Evolutionary conservation across 2,329 filamentous ascomycete genomes (phyloP).

Genomic region (Ustulina deusta): DNA sequence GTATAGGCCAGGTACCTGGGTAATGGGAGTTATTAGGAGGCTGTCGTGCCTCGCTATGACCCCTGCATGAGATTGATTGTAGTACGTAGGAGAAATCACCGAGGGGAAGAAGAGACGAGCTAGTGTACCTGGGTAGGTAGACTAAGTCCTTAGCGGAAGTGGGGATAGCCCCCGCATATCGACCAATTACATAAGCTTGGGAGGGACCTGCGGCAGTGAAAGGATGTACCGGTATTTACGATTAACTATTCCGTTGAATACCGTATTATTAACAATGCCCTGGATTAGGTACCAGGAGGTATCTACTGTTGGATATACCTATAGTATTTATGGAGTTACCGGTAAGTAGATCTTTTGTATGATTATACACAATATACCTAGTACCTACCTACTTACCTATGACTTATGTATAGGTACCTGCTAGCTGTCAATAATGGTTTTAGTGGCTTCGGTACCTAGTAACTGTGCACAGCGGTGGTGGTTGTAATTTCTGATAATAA

Average conservation of each 20-base stretch:
- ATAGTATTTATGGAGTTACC: neutral
- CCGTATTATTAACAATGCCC: too few relatives aligned
- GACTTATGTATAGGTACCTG: too few relatives aligned
- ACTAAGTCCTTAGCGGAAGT: neutral
- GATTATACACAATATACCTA: too few relatives aligned
- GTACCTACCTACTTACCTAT: too few relatives aligned
- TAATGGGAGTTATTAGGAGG: conserved; percentile 1
- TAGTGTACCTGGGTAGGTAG: neutral
- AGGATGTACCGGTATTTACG: neutral
- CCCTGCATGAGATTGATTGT: conserved; percentile 29
- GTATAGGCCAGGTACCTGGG: neutral
- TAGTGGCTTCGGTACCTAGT: too few relatives aligned
- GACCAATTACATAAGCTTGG: conserved; percentile 20
- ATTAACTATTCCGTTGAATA: too few relatives aligned
- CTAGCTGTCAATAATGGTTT: too few relatives aligned
- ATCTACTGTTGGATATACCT: too few relatives aligned
- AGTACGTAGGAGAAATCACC: conserved; percentile 17
- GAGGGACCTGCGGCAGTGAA: neutral
- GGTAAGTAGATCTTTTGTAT: too few relatives aligned
- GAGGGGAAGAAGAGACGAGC: conserved; percentile 12
- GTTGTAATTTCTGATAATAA: too few relatives aligned
- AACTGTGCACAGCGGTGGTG: too few relatives aligned
- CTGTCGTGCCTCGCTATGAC: conserved; percentile 9
- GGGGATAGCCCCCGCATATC: conserved; percentile 21
- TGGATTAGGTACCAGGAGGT: too few relatives aligned